phyloP scores from a whole-genome alignment of 768 basidiomycete species.

The Candolleomyces aberdarensis region DNA sequence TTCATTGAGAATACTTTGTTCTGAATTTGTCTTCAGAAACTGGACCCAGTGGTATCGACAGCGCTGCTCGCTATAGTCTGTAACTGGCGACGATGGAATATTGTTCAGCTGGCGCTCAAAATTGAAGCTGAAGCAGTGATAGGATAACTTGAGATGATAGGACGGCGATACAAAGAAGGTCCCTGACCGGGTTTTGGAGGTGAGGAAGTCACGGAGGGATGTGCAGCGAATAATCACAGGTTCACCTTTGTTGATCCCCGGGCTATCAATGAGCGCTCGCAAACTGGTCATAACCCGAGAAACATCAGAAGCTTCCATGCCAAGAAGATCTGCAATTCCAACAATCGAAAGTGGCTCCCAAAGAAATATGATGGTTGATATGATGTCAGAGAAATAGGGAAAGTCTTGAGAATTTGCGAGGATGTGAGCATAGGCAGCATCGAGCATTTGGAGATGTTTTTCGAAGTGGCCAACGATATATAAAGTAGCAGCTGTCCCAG shows the following conservation, averaged over 20 bases:
- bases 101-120: too few species aligned
- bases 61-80: too few species aligned
- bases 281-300: neutral
- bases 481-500: too few species aligned
- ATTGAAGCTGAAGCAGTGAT: too few species aligned
- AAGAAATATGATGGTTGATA: neutral
- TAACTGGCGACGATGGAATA: too few species aligned
- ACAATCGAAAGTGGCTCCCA: neutral
- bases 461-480: too few species aligned
- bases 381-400: neutral
- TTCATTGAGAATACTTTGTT: too few species aligned
- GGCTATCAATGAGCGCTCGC: neutral
- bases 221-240: neutral
- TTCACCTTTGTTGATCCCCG: slow-evolving; percentile 11
- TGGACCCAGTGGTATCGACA: too few species aligned
- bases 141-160: neutral
- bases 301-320: neutral
- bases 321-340: neutral
- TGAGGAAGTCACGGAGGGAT: neutral
- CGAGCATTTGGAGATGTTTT: too few species aligned
- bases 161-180: neutral
- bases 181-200: neutral
- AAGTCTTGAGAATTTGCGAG: neutral
- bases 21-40: too few species aligned
- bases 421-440: too few species aligned